Conservation (phyloP, 768 basidiomycete species). For the Suillus ampliporus region DNA sequence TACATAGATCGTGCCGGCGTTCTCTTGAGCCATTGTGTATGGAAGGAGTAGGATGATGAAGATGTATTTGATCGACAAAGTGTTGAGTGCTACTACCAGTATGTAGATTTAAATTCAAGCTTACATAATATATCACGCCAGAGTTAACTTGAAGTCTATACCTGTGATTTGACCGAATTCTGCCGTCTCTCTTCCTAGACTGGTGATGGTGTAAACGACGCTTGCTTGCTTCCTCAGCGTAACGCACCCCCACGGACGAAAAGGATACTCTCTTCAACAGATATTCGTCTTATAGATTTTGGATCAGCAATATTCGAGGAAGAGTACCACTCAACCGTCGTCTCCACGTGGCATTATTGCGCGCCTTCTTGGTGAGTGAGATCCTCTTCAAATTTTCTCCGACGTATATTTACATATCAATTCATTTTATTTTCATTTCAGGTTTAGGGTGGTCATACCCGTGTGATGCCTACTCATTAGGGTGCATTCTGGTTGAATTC, state of each 20-base stretch:
- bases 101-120: too few species aligned
- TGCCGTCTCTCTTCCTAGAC: too few species aligned
- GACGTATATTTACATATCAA: conserved; percentile 21
- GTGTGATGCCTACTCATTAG: conserved; percentile 97
- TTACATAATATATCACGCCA: too few species aligned
- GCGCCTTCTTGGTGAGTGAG: conserved; percentile 86
- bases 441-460: conserved; percentile 98
- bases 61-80: too few species aligned
- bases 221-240: conserved; percentile 50
- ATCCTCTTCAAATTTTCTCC: conserved; percentile 7
- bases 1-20: too few species aligned
- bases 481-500: conserved; percentile 98
- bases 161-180: too few species aligned
- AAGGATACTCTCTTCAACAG: conserved; percentile 82
- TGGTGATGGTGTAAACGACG: too few species aligned
- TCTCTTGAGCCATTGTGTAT: too few species aligned
- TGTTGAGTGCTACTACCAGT: too few species aligned
- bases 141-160: too few species aligned
- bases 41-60: too few species aligned
- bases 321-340: conserved; percentile 98
- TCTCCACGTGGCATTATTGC: conserved; percentile 97
- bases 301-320: conserved; percentile 97
- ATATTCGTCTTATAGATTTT: conserved; percentile 97
- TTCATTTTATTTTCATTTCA: too few species aligned
- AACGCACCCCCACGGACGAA: conserved; percentile 71